These are phyloP conservation scores for Iris pallida DNA, from an alignment of 116 monocot species.

Conservation along the genomic window DNA sequence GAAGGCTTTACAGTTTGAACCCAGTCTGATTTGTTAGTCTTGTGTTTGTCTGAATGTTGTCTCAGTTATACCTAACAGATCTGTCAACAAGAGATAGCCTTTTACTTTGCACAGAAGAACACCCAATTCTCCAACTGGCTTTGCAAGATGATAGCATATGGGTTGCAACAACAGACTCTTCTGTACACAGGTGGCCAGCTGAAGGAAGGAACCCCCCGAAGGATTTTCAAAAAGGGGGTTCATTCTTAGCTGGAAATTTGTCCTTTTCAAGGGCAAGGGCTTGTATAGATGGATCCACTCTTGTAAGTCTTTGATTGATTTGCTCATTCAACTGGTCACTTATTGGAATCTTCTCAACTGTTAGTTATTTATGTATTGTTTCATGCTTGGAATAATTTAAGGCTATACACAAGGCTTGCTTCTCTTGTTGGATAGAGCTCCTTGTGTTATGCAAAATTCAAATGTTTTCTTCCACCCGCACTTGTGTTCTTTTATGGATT, in stretches of 20 bases:
- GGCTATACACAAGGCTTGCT: no score
- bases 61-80: conserved; percentile 82
- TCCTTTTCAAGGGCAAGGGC: conserved; percentile 83
- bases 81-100: conserved; percentile 74
- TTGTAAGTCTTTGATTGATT: conserved; percentile 38
- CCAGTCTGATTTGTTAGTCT: not conserved
- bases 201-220: conserved; percentile 65
- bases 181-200: conserved; percentile 69
- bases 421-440: no score
- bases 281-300: conserved; percentile 68
- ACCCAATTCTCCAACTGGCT: conserved; percentile 64
- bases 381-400: no score
- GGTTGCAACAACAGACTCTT: conserved; percentile 89
- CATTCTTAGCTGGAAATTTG: conserved; percentile 90
- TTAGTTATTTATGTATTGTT: not conserved
- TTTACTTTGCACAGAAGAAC: conserved; percentile 70
- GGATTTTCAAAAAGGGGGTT: conserved; percentile 66
- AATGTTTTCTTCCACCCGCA: no score
- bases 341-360: not conserved
- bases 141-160: conserved; percentile 82
- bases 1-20: not conserved
- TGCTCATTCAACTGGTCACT: not conserved
- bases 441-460: no score
- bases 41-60: conserved; percentile 14
- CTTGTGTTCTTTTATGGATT: no score